Base-by-base conservation (phyloP, 1,284 basidiomycete genomes). In the Macrocybe sp. region DNA sequence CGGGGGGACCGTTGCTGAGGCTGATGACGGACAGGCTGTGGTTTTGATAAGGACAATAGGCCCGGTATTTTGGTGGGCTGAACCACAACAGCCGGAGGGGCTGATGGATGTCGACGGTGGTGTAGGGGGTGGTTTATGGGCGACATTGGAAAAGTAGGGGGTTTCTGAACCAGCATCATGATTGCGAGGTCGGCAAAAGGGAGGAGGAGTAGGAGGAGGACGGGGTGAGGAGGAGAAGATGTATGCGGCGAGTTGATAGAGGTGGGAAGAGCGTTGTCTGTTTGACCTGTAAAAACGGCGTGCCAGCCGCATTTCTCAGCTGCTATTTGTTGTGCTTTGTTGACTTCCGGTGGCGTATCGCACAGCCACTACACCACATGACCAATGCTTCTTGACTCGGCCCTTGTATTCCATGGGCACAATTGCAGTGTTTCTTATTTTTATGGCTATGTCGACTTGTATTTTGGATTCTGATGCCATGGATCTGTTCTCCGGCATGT, bases 41-140 rank as follows among this genome's bases (percentile, higher is more conserved):
- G 81, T 70, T 81, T 84, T 48, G 83, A 79, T 48, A 88, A 72
- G 45, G 81, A 76, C 47, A 88, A 75, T 11, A 88, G 71, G 58
- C 85, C 85, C 1, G 85, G 85, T 0, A 78, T 84, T 49, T 75
- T 76, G 10, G 85, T 86, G 1, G 85, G 77, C 59, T 84, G 81
- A 10, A 88, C 80, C 52, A 76, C 67, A 56, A 85, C 76, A 35
- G 78, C 74, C 3, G 78, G 74, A 4, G 83, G 81, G 0, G 85
- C 85, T 0, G 85, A 86, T 16, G 85, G 79, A 59, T 79, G 77
- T 50, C 85, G 73, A 51, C 81, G 73, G 57, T 81, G 80, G 7
- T 58, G 68, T 57, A 45, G 69, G 50, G 39, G 65, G 56, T 57
- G 10, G 47, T 65, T 16, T 56, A 64, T 57, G 1, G 64, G 61